Evolutionary conservation across 2,329 filamentous ascomycete genomes (phyloP), one percentile per base, ranked within the genome.

Genomic region (Exophiala bonariae): DNA sequence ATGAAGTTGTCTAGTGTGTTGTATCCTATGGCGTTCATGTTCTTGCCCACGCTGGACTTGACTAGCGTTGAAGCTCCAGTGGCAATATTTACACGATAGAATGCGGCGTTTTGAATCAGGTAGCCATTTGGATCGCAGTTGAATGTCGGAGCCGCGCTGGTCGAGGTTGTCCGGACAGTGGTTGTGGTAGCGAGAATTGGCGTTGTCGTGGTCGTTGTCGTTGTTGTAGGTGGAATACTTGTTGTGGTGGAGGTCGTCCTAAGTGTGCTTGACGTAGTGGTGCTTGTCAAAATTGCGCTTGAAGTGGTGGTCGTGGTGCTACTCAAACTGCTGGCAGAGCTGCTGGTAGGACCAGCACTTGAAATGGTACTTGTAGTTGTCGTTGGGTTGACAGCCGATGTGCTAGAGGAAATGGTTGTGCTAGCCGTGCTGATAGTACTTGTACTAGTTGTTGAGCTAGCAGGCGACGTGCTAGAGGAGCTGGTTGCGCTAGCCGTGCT

Each of bases 101-200:
- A 35, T 6, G 32, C n/a, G 5, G 17, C 32, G 23, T 6, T 6
- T n/a, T 35, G 32, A n/a, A 35, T 35, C 17, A 19, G n/a, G 32
- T 35, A 35, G 6, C 6, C 32, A 13, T 35, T 19, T 8, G n/a
- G 14, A 19, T 35, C 32, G n/a, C 17, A 16, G 32, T 35, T 35
- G 32, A 16, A 35, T 5, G 32, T 35, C 6, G 32, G n/a, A 16
- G 6, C n/a, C 17, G 32, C n/a, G 6, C 14, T 35, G 32, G 32
- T 35, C 8, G 32, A 6, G 17, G 32, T 35, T n/a, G 32, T 35
- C 23, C 6, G 6, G 23, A 11, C 23, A 6, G 23, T 26, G 23
- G 6, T 26, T 11, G 23, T 11, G 6, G 32, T 35, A 16, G 32
- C 5, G 32, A 5, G 6, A 6, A n/a, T 68, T 67, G 47, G 65